These are phyloP conservation scores for Peronosclerospora sorghi DNA, from an alignment of 352 stramenopile species.

Conservation along the genomic window DNA sequence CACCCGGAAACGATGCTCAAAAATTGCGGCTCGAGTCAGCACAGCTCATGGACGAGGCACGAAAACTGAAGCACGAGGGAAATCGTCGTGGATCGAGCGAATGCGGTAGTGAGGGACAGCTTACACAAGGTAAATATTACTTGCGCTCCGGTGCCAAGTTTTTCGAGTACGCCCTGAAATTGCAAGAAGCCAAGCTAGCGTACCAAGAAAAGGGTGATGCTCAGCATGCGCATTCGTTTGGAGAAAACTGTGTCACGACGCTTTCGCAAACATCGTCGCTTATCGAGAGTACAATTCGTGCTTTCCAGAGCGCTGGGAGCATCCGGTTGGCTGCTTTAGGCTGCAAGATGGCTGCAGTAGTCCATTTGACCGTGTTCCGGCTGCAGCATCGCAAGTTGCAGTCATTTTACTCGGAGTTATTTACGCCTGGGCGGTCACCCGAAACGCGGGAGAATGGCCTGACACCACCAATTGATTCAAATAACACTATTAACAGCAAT, in stretches of 20 bases:
- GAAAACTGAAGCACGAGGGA: constrained; percentile 73
- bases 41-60: constrained; percentile 53
- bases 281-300: constrained; percentile 68
- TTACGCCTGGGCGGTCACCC: constrained; percentile 62
- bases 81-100: constrained; percentile 46
- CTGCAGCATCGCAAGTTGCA: constrained; percentile 76
- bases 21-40: constrained; percentile 39
- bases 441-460: constrained; percentile 59
- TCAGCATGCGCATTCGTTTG: constrained; percentile 44
- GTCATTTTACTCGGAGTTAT: constrained; percentile 70
- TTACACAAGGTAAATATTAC: constrained; percentile 64
- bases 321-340: constrained; percentile 54
- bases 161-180: constrained; percentile 69
- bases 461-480: constrained; percentile 52
- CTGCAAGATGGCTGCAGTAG: constrained; percentile 77
- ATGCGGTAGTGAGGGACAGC: constrained; percentile 26
- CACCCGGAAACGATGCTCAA: constrained; percentile 29
- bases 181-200: constrained; percentile 71
- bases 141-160: constrained; percentile 73
- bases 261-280: constrained; percentile 65
- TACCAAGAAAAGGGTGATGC: constrained; percentile 61
- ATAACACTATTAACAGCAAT: constrained; percentile 26
- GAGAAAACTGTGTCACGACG: constrained; percentile 57
- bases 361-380: constrained; percentile 71
- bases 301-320: constrained; percentile 47